Conservation (phyloP, 2,329 filamentous ascomycete genomes). For the Neurospora sp. region DNA sequence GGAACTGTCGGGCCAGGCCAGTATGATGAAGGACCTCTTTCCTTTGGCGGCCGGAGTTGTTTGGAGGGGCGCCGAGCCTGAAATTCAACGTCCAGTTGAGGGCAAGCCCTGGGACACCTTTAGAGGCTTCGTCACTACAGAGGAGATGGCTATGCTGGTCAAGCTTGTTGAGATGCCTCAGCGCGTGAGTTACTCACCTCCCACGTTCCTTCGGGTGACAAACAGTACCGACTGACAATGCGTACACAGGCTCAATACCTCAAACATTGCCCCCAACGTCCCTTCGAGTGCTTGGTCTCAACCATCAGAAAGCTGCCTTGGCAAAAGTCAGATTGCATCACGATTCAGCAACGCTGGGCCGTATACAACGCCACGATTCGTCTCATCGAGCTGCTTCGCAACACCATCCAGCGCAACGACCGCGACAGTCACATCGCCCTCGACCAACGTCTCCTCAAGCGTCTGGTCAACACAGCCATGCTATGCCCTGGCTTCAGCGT, state of each 20-base stretch:
- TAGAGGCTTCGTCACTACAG: constrained; percentile 49
- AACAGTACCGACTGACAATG: neutral
- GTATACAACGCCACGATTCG: constrained; percentile 41
- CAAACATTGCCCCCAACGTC: constrained; percentile 51
- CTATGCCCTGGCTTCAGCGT: constrained; percentile 51
- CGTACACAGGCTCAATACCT: constrained; percentile 45
- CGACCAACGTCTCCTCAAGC: constrained; percentile 42
- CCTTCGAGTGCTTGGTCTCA: constrained; percentile 57
- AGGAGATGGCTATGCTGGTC: constrained; percentile 54
- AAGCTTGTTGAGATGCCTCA: constrained; percentile 54
- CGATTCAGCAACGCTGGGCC: constrained; percentile 43
- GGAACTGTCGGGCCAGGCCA: constrained; percentile 44
- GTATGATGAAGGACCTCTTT: constrained; percentile 54
- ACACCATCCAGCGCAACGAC: constrained; percentile 32
- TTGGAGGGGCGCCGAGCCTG: constrained; percentile 42
- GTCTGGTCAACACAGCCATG: constrained; percentile 43
- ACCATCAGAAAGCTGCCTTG: constrained; percentile 55
- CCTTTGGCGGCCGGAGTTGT: constrained; percentile 45
- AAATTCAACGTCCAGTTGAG: constrained; percentile 25
- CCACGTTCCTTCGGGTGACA: neutral
- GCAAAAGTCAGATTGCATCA: constrained; percentile 47
- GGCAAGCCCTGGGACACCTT: constrained; percentile 41
- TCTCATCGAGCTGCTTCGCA: constrained; percentile 37
- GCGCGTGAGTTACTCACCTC: constrained; percentile 38
- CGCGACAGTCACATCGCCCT: constrained; percentile 42